phyloP scores from a whole-genome alignment of 768 basidiomycete genomes.

The Suillus occidentalis region DNA sequence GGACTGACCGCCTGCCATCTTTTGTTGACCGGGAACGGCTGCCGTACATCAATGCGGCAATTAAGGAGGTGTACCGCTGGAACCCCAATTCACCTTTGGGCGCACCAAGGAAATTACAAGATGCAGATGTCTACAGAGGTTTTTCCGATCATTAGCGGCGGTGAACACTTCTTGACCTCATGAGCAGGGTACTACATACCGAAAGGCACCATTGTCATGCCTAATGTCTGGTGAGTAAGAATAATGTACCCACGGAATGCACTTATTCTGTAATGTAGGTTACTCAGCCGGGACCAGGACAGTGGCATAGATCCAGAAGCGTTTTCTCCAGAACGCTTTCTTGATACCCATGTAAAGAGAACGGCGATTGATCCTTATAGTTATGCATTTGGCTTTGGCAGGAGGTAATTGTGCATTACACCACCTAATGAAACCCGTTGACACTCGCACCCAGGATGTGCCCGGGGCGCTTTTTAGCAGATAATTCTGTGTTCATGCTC shows the following conservation, averaged over 20 bases:
- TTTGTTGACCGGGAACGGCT: conserved; percentile 41
- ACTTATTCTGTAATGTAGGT: background rate
- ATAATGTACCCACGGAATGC: background rate
- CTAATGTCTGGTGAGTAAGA: conserved; percentile 5
- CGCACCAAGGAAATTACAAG: conserved; percentile 13
- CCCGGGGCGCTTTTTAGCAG: conserved; percentile 7
- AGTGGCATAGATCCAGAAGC: conserved; percentile 5
- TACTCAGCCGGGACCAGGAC: conserved; percentile 4
- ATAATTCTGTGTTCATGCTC: conserved; percentile 6
- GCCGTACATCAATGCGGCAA: conserved; percentile 35
- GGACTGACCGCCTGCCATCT: conserved; percentile 39
- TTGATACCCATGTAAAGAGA: conserved; percentile 1
- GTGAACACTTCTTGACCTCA: background rate
- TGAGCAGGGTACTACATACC: conserved; percentile 8
- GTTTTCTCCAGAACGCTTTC: conserved; percentile 10
- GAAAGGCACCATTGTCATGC: conserved; percentile 2
- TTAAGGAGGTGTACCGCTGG: conserved; percentile 26
- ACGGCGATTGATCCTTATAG: conserved; percentile 7
- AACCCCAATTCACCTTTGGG: conserved; percentile 14
- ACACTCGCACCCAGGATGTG: background rate
- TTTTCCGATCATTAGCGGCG: background rate
- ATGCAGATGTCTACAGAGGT: conserved; percentile 13
- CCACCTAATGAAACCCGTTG: background rate
- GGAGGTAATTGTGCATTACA: background rate
- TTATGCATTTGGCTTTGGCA: conserved; percentile 11